A percentile compares a stretch with the other conserved stretches of the same genome.
Conservation (phyloP, 108 stramenopile species). For the Fragilariopsis cylindrus region DNA sequence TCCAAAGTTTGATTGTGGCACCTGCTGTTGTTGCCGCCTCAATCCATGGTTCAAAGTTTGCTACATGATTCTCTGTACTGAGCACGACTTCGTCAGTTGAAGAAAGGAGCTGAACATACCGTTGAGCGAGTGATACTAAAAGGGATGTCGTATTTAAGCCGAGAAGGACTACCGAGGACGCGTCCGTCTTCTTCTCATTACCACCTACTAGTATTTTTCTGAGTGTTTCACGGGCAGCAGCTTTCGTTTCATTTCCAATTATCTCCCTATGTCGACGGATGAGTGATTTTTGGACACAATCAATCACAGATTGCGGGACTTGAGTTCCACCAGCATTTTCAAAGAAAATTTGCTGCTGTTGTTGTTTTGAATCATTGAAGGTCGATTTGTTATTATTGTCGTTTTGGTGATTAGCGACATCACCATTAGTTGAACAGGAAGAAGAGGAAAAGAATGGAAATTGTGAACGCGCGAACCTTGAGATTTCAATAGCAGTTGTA, state of each 20-base stretch:
- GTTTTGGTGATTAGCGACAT: conserved; percentile 2
- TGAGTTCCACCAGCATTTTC: conserved; percentile 89
- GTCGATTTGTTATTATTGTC: not conserved
- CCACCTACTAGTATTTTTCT: conserved; percentile 41
- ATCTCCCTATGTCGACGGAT: conserved; percentile 58
- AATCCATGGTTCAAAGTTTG: conserved; percentile 82
- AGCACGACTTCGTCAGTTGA: conserved; percentile 73
- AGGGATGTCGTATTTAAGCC: conserved; percentile 75
- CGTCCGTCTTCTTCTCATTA: conserved; percentile 22
- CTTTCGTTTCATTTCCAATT: conserved; percentile 45
- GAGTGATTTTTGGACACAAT: conserved; percentile 48
- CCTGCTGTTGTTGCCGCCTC: conserved; percentile 44
- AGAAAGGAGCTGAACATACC: conserved; percentile 36
- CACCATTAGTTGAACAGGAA: not conserved
- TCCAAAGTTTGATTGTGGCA: conserved; percentile 66
- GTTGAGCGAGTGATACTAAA: conserved; percentile 51
- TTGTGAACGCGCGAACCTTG: conserved; percentile 53
- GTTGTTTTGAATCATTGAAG: no score
- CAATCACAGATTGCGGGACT: conserved; percentile 61
- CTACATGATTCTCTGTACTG: conserved; percentile 77
- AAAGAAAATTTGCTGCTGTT: conserved; percentile 52
- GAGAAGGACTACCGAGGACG: conserved; percentile 35
- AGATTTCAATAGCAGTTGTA: conserved; percentile 20
- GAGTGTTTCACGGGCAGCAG: conserved; percentile 50
- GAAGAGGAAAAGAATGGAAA: conserved; percentile 66